Base-by-base conservation (phyloP, 805 yeast genomes). In the Hanseniaspora occidentalis region DNA sequence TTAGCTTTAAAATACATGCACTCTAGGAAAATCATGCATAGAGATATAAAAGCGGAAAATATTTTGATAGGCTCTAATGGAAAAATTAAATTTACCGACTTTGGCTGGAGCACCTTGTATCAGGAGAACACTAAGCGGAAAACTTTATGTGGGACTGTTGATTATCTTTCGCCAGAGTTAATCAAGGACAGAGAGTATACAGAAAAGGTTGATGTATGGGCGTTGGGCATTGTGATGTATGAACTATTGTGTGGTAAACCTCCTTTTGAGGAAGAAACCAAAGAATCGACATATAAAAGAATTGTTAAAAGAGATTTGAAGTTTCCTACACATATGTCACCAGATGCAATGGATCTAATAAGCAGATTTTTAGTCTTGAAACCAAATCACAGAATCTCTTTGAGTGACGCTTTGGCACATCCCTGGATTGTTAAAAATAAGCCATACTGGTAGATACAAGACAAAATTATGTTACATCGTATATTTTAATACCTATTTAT, bases 1-100 rank as follows among this genome's bases (percentile, higher is more conserved):
- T 69, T 71, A 31, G 96, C 95, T 0, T 69, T 89, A 36, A 60
- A 67, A 8, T 84, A 86, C 53, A 64, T 92, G 47, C 97, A 89
- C 58, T 63, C 71, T 26, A 83, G 79, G 50, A 75, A 79, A 47
- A 77, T 92, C 35, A 82, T 89, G 21, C 98, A 89, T 54, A 70
- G 97, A 45, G 98, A 89, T 55, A 75, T 89, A 47, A 89, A 89
- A 58, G 97, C 97, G 0, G 97, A 92, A 56, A 89, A 89, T 51
- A 82, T 89, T 38, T 61, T 89, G 34, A 64, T 89, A 9, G 84
- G 85, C 6, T 70, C 77, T 45, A 75, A 84, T 53, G 83, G 86
- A 47, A 73, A 72, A 19, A 69, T 89, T 41, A 89, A 88, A 56
- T 69, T 89, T 29, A 80, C 95, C 16, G 98, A 89, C 61, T 89